Evolutionary conservation across 257 asterid genomes (phyloP).

Genomic region (Petrea volubilis): DNA sequence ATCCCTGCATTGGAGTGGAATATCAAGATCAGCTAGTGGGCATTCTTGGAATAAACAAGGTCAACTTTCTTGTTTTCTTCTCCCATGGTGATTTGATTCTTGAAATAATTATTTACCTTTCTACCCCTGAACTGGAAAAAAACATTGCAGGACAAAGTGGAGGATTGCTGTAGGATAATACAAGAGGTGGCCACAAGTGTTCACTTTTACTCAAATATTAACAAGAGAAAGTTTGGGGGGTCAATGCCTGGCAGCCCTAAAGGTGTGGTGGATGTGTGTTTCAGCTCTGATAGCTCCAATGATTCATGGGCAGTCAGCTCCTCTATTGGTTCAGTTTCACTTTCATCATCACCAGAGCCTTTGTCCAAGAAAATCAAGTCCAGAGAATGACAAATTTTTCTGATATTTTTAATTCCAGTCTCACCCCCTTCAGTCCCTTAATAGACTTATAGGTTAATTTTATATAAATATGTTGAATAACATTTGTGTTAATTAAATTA

Average conservation of each 20-base stretch:
- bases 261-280: slow-evolving; percentile 53
- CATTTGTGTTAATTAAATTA: slow-evolving; percentile 22
- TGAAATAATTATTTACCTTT: neutral
- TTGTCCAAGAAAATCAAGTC: slow-evolving; percentile 52
- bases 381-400: slow-evolving; percentile 8
- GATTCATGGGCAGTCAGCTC: slow-evolving; percentile 50
- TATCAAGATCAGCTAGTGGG: slow-evolving; percentile 52
- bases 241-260: slow-evolving; percentile 67
- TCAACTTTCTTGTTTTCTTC: neutral
- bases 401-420: neutral
- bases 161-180: slow-evolving; percentile 55
- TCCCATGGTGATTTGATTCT: neutral
- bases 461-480: slow-evolving; percentile 34
- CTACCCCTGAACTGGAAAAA: slow-evolving; percentile 10
- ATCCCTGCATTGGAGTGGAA: slow-evolving; percentile 55
- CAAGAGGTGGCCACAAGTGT: slow-evolving; percentile 49
- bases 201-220: slow-evolving; percentile 30
- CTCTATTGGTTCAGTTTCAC: slow-evolving; percentile 49
- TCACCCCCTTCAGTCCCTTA: neutral
- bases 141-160: slow-evolving; percentile 77
- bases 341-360: slow-evolving; percentile 76
- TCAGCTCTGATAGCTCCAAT: slow-evolving; percentile 51
- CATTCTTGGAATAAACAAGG: slow-evolving; percentile 81
- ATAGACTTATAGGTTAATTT: slow-evolving; percentile 19
- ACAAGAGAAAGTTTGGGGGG: slow-evolving; percentile 61